Evolutionary conservation across 805 yeast species (phyloP).

Genomic region (Saturnispora besseyi): DNA sequence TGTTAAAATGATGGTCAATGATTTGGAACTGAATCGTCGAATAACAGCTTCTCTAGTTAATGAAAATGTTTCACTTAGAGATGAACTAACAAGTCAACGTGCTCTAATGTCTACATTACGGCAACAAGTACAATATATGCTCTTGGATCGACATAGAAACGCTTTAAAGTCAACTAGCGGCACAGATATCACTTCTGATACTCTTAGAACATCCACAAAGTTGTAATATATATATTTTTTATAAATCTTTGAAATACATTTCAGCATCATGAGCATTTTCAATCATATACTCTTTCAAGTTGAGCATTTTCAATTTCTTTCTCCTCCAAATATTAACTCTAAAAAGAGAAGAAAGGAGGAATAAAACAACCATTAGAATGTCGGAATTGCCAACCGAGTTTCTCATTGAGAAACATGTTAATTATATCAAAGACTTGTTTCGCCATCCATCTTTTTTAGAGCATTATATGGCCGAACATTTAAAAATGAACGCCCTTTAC

Average conservation of each 20-base stretch:
- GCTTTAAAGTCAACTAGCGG: not conserved
- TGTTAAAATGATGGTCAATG: constrained; percentile 18
- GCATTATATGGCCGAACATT: constrained; percentile 86
- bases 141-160: constrained; percentile 33
- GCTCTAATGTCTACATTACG: constrained; percentile 36
- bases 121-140: constrained; percentile 42
- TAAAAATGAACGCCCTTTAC: constrained; percentile 83
- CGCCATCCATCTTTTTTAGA: constrained; percentile 50
- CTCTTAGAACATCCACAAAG: constrained; percentile 6
- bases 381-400: constrained; percentile 4
- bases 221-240: constrained; percentile 2
- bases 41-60: constrained; percentile 17
- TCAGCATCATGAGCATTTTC: not conserved
- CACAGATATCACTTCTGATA: not conserved
- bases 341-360: not conserved
- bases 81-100: constrained; percentile 39
- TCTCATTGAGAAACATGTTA: constrained; percentile 36
- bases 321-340: not conserved
- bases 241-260: not conserved
- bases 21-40: constrained; percentile 21
- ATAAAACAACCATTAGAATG: not conserved
- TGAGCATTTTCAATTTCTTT: no score
- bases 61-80: constrained; percentile 30
- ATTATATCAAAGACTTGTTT: constrained; percentile 47
- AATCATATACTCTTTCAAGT: not conserved